These are phyloP conservation scores for Euphorbia peplus DNA, from an alignment of 345 rosid species.

Conservation along the genomic window DNA sequence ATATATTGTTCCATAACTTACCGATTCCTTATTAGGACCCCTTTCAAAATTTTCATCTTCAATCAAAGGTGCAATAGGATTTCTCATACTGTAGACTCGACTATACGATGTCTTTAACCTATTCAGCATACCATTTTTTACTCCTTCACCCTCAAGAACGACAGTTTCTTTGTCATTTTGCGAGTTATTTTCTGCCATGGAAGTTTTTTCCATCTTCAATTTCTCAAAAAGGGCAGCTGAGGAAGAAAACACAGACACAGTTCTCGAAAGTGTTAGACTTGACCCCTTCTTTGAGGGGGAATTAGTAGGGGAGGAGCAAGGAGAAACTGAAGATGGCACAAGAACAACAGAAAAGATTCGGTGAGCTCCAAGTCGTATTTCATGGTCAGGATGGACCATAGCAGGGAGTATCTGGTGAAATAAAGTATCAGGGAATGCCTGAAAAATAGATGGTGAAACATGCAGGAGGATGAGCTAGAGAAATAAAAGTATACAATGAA, in stretches of 20 bases:
- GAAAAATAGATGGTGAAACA: slow-evolving; percentile 20
- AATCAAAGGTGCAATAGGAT: slow-evolving; percentile 13
- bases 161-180: slow-evolving; percentile 35
- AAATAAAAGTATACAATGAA: slow-evolving; percentile 7
- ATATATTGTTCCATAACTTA: slow-evolving; percentile 29
- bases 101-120: slow-evolving; percentile 57
- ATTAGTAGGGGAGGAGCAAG: slow-evolving; percentile 46
- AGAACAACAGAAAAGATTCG: slow-evolving; percentile 89
- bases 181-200: slow-evolving; percentile 27
- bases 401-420: slow-evolving; percentile 91
- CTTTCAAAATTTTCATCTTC: slow-evolving; percentile 26
- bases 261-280: slow-evolving; percentile 81
- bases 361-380: slow-evolving; percentile 89
- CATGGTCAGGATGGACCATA: slow-evolving; percentile 95
- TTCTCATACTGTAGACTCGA: slow-evolving; percentile 21
- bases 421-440: slow-evolving; percentile 95
- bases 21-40: slow-evolving; percentile 37
- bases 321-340: slow-evolving; percentile 82
- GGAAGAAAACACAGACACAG: slow-evolving; percentile 95
- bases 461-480: slow-evolving; percentile 8
- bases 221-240: slow-evolving; percentile 97
- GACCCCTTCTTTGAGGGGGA: slow-evolving; percentile 47
- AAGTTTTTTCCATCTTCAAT: slow-evolving; percentile 57
- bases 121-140: slow-evolving; percentile 39
- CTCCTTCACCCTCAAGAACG: slow-evolving; percentile 38